phyloP scores from a whole-genome alignment of 75 land plant species.

The Sequoiadendron giganteum region DNA sequence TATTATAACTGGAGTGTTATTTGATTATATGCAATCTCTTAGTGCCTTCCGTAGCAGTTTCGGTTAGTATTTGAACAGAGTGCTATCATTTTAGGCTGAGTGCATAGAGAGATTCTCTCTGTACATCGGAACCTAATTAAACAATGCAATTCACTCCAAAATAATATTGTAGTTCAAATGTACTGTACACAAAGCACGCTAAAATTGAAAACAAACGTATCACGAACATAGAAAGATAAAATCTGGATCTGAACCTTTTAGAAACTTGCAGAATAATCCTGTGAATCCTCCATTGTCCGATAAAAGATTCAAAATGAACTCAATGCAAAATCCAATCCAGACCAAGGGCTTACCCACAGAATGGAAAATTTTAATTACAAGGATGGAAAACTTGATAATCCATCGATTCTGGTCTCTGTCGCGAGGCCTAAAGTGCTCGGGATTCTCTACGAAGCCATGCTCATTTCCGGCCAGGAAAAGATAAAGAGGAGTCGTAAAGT shows the following conservation, averaged over 20 bases:
- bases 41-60: too few species aligned
- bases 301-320: constrained; percentile 52
- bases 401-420: constrained; percentile 30
- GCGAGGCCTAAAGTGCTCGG: background rate
- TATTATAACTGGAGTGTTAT: too few species aligned
- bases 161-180: too few species aligned
- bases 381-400: constrained; percentile 53
- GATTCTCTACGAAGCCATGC: background rate
- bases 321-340: constrained; percentile 32
- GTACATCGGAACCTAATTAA: too few species aligned
- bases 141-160: background rate
- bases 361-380: constrained; percentile 36
- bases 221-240: background rate
- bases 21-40: too few species aligned
- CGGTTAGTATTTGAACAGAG: too few species aligned
- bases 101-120: too few species aligned
- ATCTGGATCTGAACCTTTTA: constrained; percentile 27
- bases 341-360: constrained; percentile 38
- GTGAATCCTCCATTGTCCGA: constrained; percentile 38
- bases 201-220: background rate
- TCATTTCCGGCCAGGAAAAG: background rate
- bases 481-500: background rate
- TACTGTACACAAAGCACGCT: background rate
- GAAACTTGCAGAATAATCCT: constrained; percentile 31
- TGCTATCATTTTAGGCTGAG: too few species aligned